Percentiles rank a stretch among this genome's conserved stretches.
Evolutionary conservation across 768 basidiomycete genomes (phyloP).

Genomic region (Rhizopogon roseolus): DNA sequence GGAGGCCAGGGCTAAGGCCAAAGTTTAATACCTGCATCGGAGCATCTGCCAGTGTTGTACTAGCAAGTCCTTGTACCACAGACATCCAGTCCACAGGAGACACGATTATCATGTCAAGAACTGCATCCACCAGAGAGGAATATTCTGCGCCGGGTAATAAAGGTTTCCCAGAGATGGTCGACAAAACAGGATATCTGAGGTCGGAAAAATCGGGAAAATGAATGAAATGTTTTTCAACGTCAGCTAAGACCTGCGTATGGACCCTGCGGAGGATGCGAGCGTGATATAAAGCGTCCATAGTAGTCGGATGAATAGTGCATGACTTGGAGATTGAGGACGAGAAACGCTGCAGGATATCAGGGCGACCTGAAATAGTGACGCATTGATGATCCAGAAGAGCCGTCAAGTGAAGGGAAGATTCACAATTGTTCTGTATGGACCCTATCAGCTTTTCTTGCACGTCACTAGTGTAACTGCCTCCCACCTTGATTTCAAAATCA

Average conservation of each 20-base stretch:
- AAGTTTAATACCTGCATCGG: conserved; percentile 40
- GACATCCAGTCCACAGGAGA: conserved; percentile 51
- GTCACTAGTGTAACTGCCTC: background rate
- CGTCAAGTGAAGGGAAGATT: conserved; percentile 38
- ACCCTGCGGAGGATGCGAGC: conserved; percentile 22
- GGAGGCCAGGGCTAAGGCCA: conserved; percentile 41
- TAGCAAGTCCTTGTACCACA: conserved; percentile 28
- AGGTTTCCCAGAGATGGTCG: conserved; percentile 37
- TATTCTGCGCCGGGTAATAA: conserved; percentile 18
- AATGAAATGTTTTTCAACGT: conserved; percentile 40
- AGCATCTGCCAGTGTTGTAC: conserved; percentile 7
- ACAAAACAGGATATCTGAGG: conserved; percentile 44
- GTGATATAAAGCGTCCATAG: conserved; percentile 52
- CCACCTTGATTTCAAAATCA: conserved; percentile 19
- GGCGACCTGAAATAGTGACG: conserved; percentile 56
- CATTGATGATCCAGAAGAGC: conserved; percentile 43
- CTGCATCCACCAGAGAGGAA: conserved; percentile 32
- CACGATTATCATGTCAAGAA: conserved; percentile 37
- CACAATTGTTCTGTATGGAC: background rate
- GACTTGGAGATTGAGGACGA: conserved; percentile 23
- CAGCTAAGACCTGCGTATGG: conserved; percentile 38
- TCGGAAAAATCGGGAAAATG: conserved; percentile 45
- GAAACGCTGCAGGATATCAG: conserved; percentile 44
- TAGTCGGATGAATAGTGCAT: conserved; percentile 37
- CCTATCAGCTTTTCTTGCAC: background rate